Percentiles rank a stretch among this genome's conserved stretches.
These are phyloP conservation scores for Zasmidium cellare DNA, from an alignment of 2,329 filamentous ascomycete species.

Conservation along the genomic window DNA sequence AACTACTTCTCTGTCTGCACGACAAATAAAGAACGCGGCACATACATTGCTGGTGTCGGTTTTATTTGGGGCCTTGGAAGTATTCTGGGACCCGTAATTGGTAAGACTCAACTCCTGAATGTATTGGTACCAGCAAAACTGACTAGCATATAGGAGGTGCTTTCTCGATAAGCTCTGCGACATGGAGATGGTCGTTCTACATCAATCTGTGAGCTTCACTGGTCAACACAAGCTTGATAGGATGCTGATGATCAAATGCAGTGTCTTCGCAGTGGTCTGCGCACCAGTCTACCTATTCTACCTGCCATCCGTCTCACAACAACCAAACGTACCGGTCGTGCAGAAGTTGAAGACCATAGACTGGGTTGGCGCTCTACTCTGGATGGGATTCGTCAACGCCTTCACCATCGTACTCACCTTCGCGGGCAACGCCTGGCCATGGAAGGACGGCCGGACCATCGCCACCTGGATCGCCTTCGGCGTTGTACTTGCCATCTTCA, in stretches of 20 bases:
- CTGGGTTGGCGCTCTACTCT: too few relatives aligned
- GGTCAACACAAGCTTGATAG: too few relatives aligned
- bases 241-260: too few relatives aligned
- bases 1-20: too few relatives aligned
- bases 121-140: too few relatives aligned
- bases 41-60: conserved; percentile 15
- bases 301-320: too few relatives aligned
- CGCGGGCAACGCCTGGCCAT: conserved; percentile 51
- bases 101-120: too few relatives aligned
- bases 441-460: conserved; percentile 49
- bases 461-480: conserved; percentile 50
- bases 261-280: too few relatives aligned
- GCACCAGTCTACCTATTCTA: too few relatives aligned
- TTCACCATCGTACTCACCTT: conserved; percentile 50
- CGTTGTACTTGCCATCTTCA: conserved; percentile 46
- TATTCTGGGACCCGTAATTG: conserved; percentile 35
- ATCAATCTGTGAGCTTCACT: conserved; percentile 22
- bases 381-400: not conserved
- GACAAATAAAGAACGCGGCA: not conserved
- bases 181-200: conserved; percentile 41
- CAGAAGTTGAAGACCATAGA: too few relatives aligned
- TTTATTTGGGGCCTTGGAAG: conserved; percentile 28
- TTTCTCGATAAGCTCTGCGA: conserved; percentile 18
- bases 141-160: too few relatives aligned
- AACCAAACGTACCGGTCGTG: too few relatives aligned